Percentiles rank a stretch among this genome's conserved stretches.
Evolutionary conservation across 768 basidiomycete species (phyloP).

Genomic region (Fomitopsis serialis): DNA sequence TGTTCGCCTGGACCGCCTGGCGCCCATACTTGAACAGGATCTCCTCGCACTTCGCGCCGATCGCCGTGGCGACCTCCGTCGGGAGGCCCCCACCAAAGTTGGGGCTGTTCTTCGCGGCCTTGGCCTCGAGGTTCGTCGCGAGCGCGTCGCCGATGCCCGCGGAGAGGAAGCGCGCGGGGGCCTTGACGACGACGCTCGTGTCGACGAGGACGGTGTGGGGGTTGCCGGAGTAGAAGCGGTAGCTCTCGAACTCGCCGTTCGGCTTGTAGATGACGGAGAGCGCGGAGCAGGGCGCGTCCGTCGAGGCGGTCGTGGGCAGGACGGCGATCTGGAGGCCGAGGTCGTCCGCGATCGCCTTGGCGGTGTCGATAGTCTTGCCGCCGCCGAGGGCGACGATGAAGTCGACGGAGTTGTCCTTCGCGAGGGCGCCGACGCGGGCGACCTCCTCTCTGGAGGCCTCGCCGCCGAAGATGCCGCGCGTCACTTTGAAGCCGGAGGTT

Average conservation of each 20-base stretch:
- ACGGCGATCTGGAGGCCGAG: slow-evolving; percentile 22
- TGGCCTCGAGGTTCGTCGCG: slow-evolving; percentile 28
- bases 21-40: slow-evolving; percentile 26
- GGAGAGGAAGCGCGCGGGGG: slow-evolving; percentile 25
- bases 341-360: slow-evolving; percentile 24
- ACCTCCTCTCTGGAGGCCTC: slow-evolving; percentile 25
- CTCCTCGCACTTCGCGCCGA: slow-evolving; percentile 27
- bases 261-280: slow-evolving; percentile 28
- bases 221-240: slow-evolving; percentile 25
- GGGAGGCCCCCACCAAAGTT: slow-evolving; percentile 26
- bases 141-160: slow-evolving; percentile 28
- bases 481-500: slow-evolving; percentile 18
- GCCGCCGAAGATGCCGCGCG: slow-evolving; percentile 22
- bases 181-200: slow-evolving; percentile 24
- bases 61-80: slow-evolving; percentile 23
- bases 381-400: slow-evolving; percentile 28
- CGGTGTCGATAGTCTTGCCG: slow-evolving; percentile 27
- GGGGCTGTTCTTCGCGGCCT: slow-evolving; percentile 16
- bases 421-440: slow-evolving; percentile 17
- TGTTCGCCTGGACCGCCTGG: slow-evolving; percentile 27
- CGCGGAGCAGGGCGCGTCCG: slow-evolving; percentile 28
- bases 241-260: slow-evolving; percentile 23
- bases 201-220: slow-evolving; percentile 25
- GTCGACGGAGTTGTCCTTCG: slow-evolving; percentile 13
- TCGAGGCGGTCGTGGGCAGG: slow-evolving; percentile 26